These are phyloP conservation scores for Coprinopsis cinerea DNA, from an alignment of 768 basidiomycete species.

Conservation along the genomic window DNA sequence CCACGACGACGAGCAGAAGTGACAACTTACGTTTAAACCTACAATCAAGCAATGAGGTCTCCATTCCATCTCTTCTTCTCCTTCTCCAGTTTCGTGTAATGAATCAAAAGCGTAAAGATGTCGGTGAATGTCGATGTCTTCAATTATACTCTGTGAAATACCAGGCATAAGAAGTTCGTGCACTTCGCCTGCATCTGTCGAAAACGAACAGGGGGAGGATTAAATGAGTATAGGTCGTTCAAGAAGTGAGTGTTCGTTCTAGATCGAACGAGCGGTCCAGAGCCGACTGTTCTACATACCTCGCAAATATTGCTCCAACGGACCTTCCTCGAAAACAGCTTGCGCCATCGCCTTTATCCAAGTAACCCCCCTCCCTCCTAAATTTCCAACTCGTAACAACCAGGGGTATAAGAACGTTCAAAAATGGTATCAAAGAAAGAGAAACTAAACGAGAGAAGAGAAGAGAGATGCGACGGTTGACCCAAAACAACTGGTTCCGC, in stretches of 20 bases:
- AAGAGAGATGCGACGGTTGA: too few species aligned
- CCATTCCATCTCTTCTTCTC: slow-evolving; percentile 30
- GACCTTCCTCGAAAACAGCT: slow-evolving; percentile 72
- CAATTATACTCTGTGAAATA: slow-evolving; percentile 32
- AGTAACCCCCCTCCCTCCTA: not conserved
- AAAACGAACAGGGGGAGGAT: slow-evolving; percentile 8
- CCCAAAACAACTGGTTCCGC: too few species aligned
- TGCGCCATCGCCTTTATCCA: slow-evolving; percentile 54
- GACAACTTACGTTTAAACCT: slow-evolving; percentile 34
- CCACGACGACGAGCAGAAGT: not conserved
- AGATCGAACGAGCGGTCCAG: too few species aligned
- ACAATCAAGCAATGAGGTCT: slow-evolving; percentile 29
- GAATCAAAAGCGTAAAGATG: slow-evolving; percentile 13
- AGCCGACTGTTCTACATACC: too few species aligned
- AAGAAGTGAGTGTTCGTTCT: not conserved
- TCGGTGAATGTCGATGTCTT: slow-evolving; percentile 31
- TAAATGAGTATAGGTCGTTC: not conserved
- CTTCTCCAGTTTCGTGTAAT: slow-evolving; percentile 19
- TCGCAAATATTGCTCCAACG: slow-evolving; percentile 66
- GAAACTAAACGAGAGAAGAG: not conserved
- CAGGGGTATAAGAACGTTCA: not conserved
- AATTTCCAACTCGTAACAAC: too few species aligned
- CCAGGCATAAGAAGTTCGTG: slow-evolving; percentile 52
- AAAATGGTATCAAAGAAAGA: not conserved
- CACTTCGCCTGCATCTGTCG: slow-evolving; percentile 57